Conservation (phyloP, 176 grass and related monocot species). For the Chrysopogon serrulatus region DNA sequence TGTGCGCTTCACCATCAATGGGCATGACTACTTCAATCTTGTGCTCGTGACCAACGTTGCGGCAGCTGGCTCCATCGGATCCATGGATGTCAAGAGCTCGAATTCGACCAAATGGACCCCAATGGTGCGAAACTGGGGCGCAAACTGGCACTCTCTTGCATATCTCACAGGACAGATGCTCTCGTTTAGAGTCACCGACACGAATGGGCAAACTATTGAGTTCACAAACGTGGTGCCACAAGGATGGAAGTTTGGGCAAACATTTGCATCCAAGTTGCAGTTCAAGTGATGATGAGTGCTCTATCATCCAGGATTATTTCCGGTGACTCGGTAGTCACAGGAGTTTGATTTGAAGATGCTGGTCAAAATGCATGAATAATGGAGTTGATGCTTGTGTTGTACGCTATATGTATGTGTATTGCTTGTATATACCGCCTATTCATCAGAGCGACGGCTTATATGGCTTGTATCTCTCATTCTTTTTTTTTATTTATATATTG, state of each 20-base stretch:
- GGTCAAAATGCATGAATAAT: too few relatives aligned
- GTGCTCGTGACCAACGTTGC: conserved; percentile 44
- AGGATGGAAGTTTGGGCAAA: conserved; percentile 43
- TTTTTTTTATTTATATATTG: neutral
- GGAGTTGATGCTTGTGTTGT: too few relatives aligned
- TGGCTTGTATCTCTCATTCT: neutral
- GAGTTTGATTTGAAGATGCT: too few relatives aligned
- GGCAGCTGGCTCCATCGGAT: conserved; percentile 27
- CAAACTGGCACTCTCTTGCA: conserved; percentile 20
- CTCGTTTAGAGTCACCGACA: conserved; percentile 28
- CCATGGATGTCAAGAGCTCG: conserved; percentile 22
- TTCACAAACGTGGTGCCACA: conserved; percentile 33
- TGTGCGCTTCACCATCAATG: conserved; percentile 43
- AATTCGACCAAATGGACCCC: neutral
- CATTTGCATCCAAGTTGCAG: conserved; percentile 23
- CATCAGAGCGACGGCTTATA: neutral
- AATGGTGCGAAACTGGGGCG: conserved; percentile 43
- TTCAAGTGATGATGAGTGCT: conserved; percentile 12
- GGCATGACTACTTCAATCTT: conserved; percentile 38
- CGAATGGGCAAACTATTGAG: conserved; percentile 1
- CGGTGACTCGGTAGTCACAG: too few relatives aligned
- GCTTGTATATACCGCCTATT: neutral
- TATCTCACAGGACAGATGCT: neutral
- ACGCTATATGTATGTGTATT: neutral
- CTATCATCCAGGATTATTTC: too few relatives aligned